Percentiles rank a stretch among this genome's conserved stretches.
These are phyloP conservation scores for Rhizopus stolonifer DNA, from an alignment of 371 early-diverging fungal species.

Conservation along the genomic window DNA sequence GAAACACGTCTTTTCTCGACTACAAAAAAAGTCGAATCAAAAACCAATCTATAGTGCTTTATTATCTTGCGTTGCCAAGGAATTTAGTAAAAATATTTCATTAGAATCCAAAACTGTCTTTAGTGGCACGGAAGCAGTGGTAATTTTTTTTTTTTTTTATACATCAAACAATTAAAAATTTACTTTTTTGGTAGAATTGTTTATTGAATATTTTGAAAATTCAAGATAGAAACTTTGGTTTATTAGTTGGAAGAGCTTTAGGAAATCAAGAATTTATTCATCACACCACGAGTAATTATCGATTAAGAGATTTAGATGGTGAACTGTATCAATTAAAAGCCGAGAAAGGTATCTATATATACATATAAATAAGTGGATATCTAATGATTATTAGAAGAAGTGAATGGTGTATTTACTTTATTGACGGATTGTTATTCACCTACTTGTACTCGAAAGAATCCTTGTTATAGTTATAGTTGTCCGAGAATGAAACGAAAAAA, in stretches of 20 bases:
- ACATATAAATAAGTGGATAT: neutral
- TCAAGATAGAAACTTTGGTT: slow-evolving; percentile 78
- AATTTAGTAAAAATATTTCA: slow-evolving; percentile 48
- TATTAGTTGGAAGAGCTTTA: slow-evolving; percentile 80
- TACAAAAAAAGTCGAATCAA: slow-evolving; percentile 7
- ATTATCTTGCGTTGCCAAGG: slow-evolving; percentile 70
- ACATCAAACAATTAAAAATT: too few species aligned
- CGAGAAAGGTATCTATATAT: neutral
- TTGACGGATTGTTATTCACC: slow-evolving; percentile 70
- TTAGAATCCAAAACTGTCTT: slow-evolving; percentile 61
- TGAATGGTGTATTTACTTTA: slow-evolving; percentile 60
- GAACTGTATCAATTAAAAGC: slow-evolving; percentile 17
- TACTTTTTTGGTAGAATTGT: slow-evolving; percentile 36
- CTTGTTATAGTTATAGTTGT: slow-evolving; percentile 66
- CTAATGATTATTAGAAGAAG: slow-evolving; percentile 9
- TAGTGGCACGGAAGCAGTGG: slow-evolving; percentile 80
- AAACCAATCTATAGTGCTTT: slow-evolving; percentile 67
- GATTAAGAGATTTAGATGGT: slow-evolving; percentile 66
- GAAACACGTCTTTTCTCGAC: slow-evolving; percentile 16
- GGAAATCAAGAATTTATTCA: slow-evolving; percentile 81
- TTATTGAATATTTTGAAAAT: slow-evolving; percentile 65
- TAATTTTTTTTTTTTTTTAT: slow-evolving; percentile 20
- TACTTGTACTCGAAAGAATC: slow-evolving; percentile 53
- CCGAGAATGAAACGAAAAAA: slow-evolving; percentile 39
- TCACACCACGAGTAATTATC: slow-evolving; percentile 75